Percentiles rank a stretch among this genome's conserved stretches.
These are phyloP conservation scores for Beauveria pseudobassiana DNA, from an alignment of 2,329 filamentous ascomycete species.

Conservation along the genomic window DNA sequence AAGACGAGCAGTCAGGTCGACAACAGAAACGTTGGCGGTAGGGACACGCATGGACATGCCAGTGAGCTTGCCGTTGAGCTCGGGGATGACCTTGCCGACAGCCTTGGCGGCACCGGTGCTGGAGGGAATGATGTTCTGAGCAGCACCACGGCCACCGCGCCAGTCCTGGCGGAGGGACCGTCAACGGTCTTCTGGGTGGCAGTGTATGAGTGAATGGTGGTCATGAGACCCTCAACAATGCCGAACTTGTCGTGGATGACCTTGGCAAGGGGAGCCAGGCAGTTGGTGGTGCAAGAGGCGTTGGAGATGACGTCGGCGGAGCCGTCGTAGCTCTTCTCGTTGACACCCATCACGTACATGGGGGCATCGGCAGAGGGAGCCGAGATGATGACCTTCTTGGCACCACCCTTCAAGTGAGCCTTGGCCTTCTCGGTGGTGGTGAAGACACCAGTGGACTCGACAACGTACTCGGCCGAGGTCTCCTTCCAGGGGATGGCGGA, in stretches of 20 bases:
- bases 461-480: slow-evolving; percentile 84
- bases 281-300: slow-evolving; percentile 99
- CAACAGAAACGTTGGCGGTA: slow-evolving; percentile 97
- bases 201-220: slow-evolving; percentile 99
- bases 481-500: slow-evolving; percentile 82
- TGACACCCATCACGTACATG: slow-evolving; percentile 99
- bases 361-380: slow-evolving; percentile 90
- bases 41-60: slow-evolving; percentile 99
- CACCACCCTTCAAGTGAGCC: slow-evolving; percentile 90
- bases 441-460: slow-evolving; percentile 98
- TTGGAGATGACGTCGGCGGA: slow-evolving; percentile 94
- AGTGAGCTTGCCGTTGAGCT: slow-evolving; percentile 98
- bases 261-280: slow-evolving; percentile 98
- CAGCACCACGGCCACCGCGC: slow-evolving; percentile 97
- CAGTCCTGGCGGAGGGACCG: slow-evolving; percentile 95
- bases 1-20: slow-evolving; percentile 89
- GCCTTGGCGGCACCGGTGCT: slow-evolving; percentile 99
- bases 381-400: slow-evolving; percentile 96
- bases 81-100: slow-evolving; percentile 98
- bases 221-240: slow-evolving; percentile 99
- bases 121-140: slow-evolving; percentile 99
- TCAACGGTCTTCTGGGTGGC: slow-evolving; percentile 99
- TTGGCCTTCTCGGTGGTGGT: slow-evolving; percentile 95
- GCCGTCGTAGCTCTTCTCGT: slow-evolving; percentile 87
- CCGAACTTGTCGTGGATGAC: slow-evolving; percentile 97